Percentiles rank a stretch among this genome's conserved stretches.
phyloP scores from a whole-genome alignment of 2,329 filamentous ascomycete genomes.

The Aureobasidium sp. region DNA sequence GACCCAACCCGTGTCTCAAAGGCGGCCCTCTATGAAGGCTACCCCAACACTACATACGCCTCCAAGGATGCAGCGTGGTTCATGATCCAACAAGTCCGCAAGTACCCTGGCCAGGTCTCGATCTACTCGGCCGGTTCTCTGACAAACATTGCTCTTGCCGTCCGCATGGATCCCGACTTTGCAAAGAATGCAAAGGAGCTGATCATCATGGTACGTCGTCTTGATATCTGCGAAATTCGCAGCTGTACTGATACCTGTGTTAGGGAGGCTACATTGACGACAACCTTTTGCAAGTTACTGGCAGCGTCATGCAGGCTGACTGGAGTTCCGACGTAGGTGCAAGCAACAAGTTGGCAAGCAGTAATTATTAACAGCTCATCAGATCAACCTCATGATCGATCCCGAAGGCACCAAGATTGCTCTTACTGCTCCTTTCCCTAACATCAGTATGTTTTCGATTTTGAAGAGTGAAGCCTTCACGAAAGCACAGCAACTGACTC shows the following conservation, averaged over 20 bases:
- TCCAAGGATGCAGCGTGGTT: slow-evolving; percentile 35
- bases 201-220: slow-evolving; percentile 33
- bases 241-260: not conserved
- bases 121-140: slow-evolving; percentile 40
- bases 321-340: slow-evolving; percentile 13
- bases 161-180: slow-evolving; percentile 39
- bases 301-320: slow-evolving; percentile 15
- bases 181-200: slow-evolving; percentile 39
- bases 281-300: slow-evolving; percentile 23
- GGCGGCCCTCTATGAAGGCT: slow-evolving; percentile 38
- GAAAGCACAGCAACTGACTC: not conserved
- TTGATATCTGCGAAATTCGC: not conserved
- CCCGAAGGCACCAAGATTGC: slow-evolving; percentile 43
- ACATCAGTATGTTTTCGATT: slow-evolving; percentile 22
- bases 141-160: slow-evolving; percentile 42
- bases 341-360: slow-evolving; percentile 15
- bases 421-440: slow-evolving; percentile 39
- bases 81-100: slow-evolving; percentile 38
- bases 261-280: slow-evolving; percentile 40
- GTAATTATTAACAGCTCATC: slow-evolving; percentile 19
- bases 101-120: slow-evolving; percentile 41
- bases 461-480: not conserved
- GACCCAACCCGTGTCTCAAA: slow-evolving; percentile 34
- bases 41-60: slow-evolving; percentile 36
- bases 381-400: slow-evolving; percentile 45